Evolutionary conservation across 768 basidiomycete genomes (phyloP).

Genomic region (Trametes punicea): DNA sequence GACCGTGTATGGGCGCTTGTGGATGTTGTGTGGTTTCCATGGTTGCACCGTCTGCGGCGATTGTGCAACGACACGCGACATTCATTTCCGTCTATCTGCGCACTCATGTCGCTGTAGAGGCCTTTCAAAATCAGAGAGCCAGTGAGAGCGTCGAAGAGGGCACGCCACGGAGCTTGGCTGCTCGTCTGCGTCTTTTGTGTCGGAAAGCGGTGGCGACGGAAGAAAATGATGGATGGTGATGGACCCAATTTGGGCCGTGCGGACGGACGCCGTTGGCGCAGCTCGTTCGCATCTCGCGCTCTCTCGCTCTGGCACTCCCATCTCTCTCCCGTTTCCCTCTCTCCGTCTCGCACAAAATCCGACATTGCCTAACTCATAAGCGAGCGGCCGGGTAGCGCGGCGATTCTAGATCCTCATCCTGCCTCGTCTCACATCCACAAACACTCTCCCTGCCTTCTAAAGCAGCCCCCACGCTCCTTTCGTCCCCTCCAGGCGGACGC

Average conservation of each 20-base stretch:
- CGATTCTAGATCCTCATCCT: constrained; percentile 11
- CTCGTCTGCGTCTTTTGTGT: neutral
- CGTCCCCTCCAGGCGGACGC: constrained; percentile 27
- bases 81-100: neutral
- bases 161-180: no score
- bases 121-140: no score
- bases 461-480: constrained; percentile 42
- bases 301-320: neutral
- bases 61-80: neutral
- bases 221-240: neutral
- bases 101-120: neutral
- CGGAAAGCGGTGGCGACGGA: neutral
- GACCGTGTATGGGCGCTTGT: neutral
- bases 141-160: no score
- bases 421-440: constrained; percentile 6
- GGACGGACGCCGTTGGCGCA: neutral
- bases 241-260: neutral
- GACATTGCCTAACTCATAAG: neutral
- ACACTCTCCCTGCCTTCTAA: constrained; percentile 24
- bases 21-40: neutral
- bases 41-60: neutral
- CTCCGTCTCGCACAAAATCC: constrained; percentile 1
- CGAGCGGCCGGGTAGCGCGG: neutral
- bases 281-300: neutral
- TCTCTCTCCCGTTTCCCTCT: neutral